Conservation (phyloP, 805 yeast genomes). For the Lipomyces japonicus region DNA sequence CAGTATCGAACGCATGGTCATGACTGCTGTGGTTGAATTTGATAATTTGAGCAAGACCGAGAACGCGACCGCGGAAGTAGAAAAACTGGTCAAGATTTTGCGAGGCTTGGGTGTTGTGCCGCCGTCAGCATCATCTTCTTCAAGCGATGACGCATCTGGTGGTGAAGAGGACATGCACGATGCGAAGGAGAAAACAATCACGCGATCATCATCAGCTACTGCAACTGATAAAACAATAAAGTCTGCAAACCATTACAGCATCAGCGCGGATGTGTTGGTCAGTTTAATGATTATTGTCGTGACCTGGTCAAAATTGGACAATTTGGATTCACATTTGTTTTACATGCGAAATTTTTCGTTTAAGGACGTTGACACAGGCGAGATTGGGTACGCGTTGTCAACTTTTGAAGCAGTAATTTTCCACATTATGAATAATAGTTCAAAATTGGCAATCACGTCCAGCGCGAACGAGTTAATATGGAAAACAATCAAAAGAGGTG, state of each 20-base stretch:
- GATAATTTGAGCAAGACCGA: constrained; percentile 40
- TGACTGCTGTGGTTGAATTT: constrained; percentile 52
- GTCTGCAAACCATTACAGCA: constrained; percentile 13
- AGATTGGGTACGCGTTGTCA: constrained; percentile 70
- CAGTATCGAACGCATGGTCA: constrained; percentile 45
- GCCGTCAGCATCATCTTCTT: constrained; percentile 27
- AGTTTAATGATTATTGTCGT: constrained; percentile 63
- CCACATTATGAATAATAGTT: constrained; percentile 51
- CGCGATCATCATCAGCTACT: constrained; percentile 3
- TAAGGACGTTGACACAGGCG: constrained; percentile 52
- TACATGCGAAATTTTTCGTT: constrained; percentile 62
- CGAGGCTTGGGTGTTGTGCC: constrained; percentile 27
- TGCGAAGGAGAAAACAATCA: neutral
- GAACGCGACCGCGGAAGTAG: constrained; percentile 34
- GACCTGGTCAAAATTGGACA: constrained; percentile 49
- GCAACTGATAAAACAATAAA: constrained; percentile 28
- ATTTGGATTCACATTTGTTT: constrained; percentile 59
- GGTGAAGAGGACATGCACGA: no score
- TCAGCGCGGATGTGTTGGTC: constrained; percentile 29
- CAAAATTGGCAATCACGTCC: constrained; percentile 44
- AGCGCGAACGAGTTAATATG: constrained; percentile 52
- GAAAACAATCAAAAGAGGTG: constrained; percentile 43
- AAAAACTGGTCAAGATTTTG: constrained; percentile 38
- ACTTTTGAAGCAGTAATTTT: constrained; percentile 78
- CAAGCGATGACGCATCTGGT: constrained; percentile 7